Percentiles rank a stretch among this genome's conserved stretches.
phyloP scores from a whole-genome alignment of 106 monocot species.

The Dendrobium chrysotoxum region DNA sequence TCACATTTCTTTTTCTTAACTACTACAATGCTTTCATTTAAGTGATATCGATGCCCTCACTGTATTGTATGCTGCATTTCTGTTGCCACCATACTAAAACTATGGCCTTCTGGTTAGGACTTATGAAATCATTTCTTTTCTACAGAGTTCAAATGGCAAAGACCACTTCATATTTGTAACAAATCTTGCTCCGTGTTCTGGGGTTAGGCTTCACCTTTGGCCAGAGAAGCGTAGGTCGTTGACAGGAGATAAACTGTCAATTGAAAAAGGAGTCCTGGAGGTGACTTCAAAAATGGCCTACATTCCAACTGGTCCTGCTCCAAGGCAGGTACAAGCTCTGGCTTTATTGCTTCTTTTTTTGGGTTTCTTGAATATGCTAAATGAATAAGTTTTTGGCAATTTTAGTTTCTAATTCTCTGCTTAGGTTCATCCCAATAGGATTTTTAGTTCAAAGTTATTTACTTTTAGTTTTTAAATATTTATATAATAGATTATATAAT shows the following conservation, averaged over 20 bases:
- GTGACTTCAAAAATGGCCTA: conserved; percentile 90
- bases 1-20: neutral
- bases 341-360: neutral
- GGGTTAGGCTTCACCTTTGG: conserved; percentile 96
- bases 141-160: conserved; percentile 69
- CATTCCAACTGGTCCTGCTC: conserved; percentile 88
- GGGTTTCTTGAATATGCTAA: neutral
- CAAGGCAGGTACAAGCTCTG: conserved; percentile 64
- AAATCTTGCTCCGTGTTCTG: conserved; percentile 92
- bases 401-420: neutral
- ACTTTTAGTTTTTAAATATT: too few relatives aligned
- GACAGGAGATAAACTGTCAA: conserved; percentile 17
- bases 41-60: neutral
- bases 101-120: neutral
- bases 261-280: conserved; percentile 51
- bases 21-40: neutral
- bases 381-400: neutral
- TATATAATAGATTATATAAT: too few relatives aligned
- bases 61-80: conserved; percentile 1
- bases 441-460: neutral
- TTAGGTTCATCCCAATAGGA: neutral
- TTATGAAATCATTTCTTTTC: conserved; percentile 4
- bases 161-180: conserved; percentile 86
- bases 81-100: neutral
- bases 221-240: conserved; percentile 44